Conservation (phyloP, 192 early-diverging fungal species). For the Coemansia sp. region DNA sequence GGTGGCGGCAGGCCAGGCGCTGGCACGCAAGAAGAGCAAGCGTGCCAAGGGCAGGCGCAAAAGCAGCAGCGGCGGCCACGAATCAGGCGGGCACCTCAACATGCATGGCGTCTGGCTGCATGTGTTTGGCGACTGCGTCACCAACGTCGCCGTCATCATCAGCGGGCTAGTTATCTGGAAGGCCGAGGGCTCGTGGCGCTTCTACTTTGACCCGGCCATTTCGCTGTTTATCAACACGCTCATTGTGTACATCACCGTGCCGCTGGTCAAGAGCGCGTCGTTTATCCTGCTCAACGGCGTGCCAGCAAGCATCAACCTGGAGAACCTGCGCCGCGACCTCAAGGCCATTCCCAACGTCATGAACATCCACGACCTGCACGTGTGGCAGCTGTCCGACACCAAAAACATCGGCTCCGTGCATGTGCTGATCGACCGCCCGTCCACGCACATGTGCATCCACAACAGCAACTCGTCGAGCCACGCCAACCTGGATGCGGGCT, state of each 20-base stretch:
- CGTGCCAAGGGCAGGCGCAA: constrained; percentile 10
- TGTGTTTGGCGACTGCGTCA: constrained; percentile 85
- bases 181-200: constrained; percentile 62
- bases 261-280: constrained; percentile 66
- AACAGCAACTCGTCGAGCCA: constrained; percentile 37
- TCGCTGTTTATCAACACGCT: constrained; percentile 58
- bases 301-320: constrained; percentile 63
- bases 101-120: constrained; percentile 83
- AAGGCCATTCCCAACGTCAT: constrained; percentile 60
- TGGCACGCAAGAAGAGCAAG: constrained; percentile 27
- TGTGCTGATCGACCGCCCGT: constrained; percentile 58
- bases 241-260: constrained; percentile 51
- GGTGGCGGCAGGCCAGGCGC: too few species aligned
- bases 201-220: constrained; percentile 82
- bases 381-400: constrained; percentile 86
- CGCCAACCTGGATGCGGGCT: constrained; percentile 6
- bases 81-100: constrained; percentile 53
- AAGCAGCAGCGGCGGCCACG: constrained; percentile 10
- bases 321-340: constrained; percentile 61
- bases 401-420: constrained; percentile 84
- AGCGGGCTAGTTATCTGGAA: constrained; percentile 75
- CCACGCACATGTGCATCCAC: constrained; percentile 43
- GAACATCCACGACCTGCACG: constrained; percentile 86
- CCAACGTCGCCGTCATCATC: constrained; percentile 82
- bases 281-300: constrained; percentile 81